Evolutionary conservation across 2,329 filamentous ascomycete species (phyloP), one percentile per base, ranked within the genome.

Genomic region (Ambrosiella xylebori): DNA sequence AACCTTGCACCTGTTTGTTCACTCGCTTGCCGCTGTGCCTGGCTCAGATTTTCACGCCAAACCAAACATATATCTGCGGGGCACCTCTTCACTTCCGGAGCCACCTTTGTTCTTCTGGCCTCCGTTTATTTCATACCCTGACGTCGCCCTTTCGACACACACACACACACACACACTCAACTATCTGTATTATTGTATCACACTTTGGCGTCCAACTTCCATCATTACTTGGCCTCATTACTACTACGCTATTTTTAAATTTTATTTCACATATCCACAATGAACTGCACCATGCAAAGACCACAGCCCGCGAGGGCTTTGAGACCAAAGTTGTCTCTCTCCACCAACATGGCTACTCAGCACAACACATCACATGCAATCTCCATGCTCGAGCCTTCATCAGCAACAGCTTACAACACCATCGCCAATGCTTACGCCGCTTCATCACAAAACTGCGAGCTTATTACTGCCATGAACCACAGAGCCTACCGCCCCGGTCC

Each of bases 381-480:
- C 49, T 68, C 72, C 19, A 71, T 73, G 56, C 68, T 77, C 44
- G 75, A 82, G 63, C 76, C 78, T 37, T 76, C 73, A 59, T 81
- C 80, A 38, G 78, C 79, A 2, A 84, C 81, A 1, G 72, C 79
- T 19, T 82, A 82, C 70, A 84, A 84, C 68, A 84, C 81, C 1
- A 73, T 84, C 44, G 81, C 80, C 57, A 84, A 84, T 68, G 76
- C 80, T 61, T 84, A 84, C 64, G 76, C 39, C 36, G 12, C 36
- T 1, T 36, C 56, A 39, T 38, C 56, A 45, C 38, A 60, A 27
- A 41, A 53, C 40, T 44, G 40, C n/a, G 57, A 54, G n/a, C 60
- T 56, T 12, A 41, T 55, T 5, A 58, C 58, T 15, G 53, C 55
- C 49, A 56, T 57, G 38, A 59, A 57, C 38, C 56, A 57, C 12